phyloP scores from a whole-genome alignment of 1,284 basidiomycete genomes.

The Leccinum solheimii region DNA sequence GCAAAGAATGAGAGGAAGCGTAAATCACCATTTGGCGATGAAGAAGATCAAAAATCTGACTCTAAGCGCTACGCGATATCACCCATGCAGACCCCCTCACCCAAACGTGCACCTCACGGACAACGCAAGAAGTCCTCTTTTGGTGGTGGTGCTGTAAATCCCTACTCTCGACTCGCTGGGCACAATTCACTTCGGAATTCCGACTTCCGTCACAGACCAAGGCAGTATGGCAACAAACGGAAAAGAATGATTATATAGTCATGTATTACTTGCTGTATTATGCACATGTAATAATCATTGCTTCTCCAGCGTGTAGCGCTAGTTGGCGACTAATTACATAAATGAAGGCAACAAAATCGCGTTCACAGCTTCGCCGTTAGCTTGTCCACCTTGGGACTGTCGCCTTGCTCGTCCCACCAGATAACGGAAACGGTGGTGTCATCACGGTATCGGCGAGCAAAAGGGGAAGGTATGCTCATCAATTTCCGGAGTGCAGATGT shows the following conservation, averaged over 20 bases:
- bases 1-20: slow-evolving; percentile 41
- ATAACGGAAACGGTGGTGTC: slow-evolving; percentile 91
- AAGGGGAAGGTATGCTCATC: slow-evolving; percentile 85
- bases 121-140: slow-evolving; percentile 36
- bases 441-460: slow-evolving; percentile 79
- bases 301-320: slow-evolving; percentile 1
- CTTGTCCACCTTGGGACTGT: slow-evolving; percentile 30
- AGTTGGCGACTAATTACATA: background rate
- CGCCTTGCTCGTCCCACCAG: slow-evolving; percentile 70
- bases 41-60: slow-evolving; percentile 24
- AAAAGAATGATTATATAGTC: slow-evolving; percentile 32
- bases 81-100: slow-evolving; percentile 27
- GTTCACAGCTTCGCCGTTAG: slow-evolving; percentile 43
- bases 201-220: slow-evolving; percentile 23
- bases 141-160: slow-evolving; percentile 37
- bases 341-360: background rate
- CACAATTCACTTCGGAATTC: slow-evolving; percentile 37
- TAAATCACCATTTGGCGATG: slow-evolving; percentile 39
- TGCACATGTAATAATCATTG: slow-evolving; percentile 8
- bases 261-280: slow-evolving; percentile 14
- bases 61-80: slow-evolving; percentile 30
- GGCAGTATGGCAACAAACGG: slow-evolving; percentile 34
- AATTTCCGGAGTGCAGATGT: slow-evolving; percentile 63
- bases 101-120: slow-evolving; percentile 24
- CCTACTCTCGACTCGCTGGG: slow-evolving; percentile 36